Conservation (phyloP, 1,284 basidiomycete genomes). For the Apiotrichum montevideense region DNA sequence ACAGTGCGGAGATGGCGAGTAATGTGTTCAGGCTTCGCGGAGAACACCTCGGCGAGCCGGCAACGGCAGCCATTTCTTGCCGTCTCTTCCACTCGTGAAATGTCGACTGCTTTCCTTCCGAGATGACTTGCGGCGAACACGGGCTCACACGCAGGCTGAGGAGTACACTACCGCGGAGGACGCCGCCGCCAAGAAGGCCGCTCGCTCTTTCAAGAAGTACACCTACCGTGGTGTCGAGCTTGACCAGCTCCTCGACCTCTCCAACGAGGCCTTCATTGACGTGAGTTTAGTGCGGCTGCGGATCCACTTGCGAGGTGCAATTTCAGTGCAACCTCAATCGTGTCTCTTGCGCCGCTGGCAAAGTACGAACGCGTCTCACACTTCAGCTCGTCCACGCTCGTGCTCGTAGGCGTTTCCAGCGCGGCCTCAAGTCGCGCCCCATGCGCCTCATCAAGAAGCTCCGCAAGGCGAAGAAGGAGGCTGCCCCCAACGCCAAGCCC, state of each 20-base stretch:
- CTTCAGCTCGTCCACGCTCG: slow-evolving; percentile 91
- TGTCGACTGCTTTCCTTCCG: no score
- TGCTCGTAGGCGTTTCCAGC: slow-evolving; percentile 96
- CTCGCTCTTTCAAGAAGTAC: slow-evolving; percentile 97
- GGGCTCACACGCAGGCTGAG: slow-evolving; percentile 12
- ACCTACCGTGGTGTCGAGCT: slow-evolving; percentile 96
- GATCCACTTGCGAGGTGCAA: no score
- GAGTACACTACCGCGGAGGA: slow-evolving; percentile 73
- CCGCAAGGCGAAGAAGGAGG: slow-evolving; percentile 99
- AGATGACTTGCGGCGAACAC: neutral
- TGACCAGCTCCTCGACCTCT: slow-evolving; percentile 92
- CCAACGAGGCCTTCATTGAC: slow-evolving; percentile 72
- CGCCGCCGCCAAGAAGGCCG: slow-evolving; percentile 94
- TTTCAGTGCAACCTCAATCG: no score
- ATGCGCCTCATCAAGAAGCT: slow-evolving; percentile 99
- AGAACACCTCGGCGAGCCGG: no score
- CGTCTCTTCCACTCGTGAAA: no score
- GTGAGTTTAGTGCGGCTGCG: slow-evolving; percentile 24
- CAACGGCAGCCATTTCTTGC: no score
- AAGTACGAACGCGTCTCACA: no score
- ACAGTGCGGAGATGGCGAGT: no score
- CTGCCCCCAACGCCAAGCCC: slow-evolving; percentile 96
- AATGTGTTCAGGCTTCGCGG: no score
- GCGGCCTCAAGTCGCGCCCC: slow-evolving; percentile 96
- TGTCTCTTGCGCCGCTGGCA: no score